Evolutionary conservation across 148 eudicot genomes (phyloP), one percentile per base, ranked within the genome.

Genomic region (Salicornia ramosissima): DNA sequence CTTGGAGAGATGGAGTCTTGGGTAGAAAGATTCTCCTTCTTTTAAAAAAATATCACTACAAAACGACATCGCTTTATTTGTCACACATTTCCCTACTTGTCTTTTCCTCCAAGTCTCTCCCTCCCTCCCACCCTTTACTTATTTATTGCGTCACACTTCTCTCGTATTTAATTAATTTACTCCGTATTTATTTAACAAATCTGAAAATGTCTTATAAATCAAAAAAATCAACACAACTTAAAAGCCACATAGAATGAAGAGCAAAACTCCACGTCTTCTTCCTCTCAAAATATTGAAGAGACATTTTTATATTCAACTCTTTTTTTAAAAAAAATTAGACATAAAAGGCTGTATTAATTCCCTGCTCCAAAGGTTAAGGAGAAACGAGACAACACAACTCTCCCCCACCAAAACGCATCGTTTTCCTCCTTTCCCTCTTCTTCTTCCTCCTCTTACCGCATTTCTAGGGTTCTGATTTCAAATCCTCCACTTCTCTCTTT

Each of bases 291-390:
- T 24, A 4, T 25, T 26, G 18, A 30, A 22, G 9, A 22, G 28
- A 62, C 65, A 43, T 59, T 49, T 49, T 49, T 47, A 47, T 14
- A 29, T 46, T n/a, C 14, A 30, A 42, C 43, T 46, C 9, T 51
- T 14, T 39, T 43, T 42, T 63, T 0, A 4, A 14, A 2, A 53
- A 58, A 71, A 45, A 28, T 14, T 7, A 28, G 26, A 16, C 7
- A 0, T 19, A 60, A 39, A 25, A 59, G 50, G n/a, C 24, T n/a
- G 50, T 34, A 11, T 34, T 0, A 1, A 31, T 10, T 54, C 24
- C 14, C 53, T 59, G 47, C 60, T 75, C 81, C 77, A 53, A 65
- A 71, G 71, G 72, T 70, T 74, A 71, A 71, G 83, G 79, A 77
- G 54, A 29, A n/a, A 33, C 1, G 29, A 2, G 2, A 49, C 22